Conservation (phyloP, 495 filamentous ascomycete genomes). For the Neurospora sp. region DNA sequence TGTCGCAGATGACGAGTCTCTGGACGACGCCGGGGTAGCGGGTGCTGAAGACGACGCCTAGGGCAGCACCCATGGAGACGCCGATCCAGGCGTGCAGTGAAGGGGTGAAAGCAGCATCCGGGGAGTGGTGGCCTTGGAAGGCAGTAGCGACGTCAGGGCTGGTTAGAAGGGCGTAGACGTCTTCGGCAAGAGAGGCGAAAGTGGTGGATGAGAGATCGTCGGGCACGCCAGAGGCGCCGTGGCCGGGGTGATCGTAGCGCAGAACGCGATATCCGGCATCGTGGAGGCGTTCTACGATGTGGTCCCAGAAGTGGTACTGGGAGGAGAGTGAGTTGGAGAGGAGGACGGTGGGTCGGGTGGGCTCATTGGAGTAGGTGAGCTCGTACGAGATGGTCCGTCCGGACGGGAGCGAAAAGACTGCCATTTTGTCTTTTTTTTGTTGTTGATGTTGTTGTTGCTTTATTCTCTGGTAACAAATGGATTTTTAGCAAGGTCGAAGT, state of each 20-base stretch:
- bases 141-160: slow-evolving; percentile 8
- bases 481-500: background rate
- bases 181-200: slow-evolving; percentile 21
- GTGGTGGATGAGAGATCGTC: slow-evolving; percentile 16
- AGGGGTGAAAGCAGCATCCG: background rate
- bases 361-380: slow-evolving; percentile 2
- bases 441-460: background rate
- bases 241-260: slow-evolving; percentile 26
- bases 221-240: slow-evolving; percentile 20
- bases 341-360: slow-evolving; percentile 10
- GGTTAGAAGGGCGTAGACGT: slow-evolving; percentile 17
- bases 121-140: background rate
- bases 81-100: slow-evolving; percentile 24
- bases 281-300: slow-evolving; percentile 15
- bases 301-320: slow-evolving; percentile 16
- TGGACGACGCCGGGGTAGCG: slow-evolving; percentile 16
- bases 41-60: slow-evolving; percentile 18
- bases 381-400: slow-evolving; percentile 9
- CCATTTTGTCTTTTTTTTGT: background rate
- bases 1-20: slow-evolving; percentile 17
- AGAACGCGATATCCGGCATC: slow-evolving; percentile 17
- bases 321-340: slow-evolving; percentile 21
- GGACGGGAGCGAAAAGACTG: slow-evolving; percentile 6
- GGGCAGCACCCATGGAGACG: slow-evolving; percentile 25
- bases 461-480: background rate